A percentile compares a stretch with the other conserved stretches of the same genome.
phyloP scores from a whole-genome alignment of 2,329 filamentous ascomycete species.

The Aphanocladium album region DNA sequence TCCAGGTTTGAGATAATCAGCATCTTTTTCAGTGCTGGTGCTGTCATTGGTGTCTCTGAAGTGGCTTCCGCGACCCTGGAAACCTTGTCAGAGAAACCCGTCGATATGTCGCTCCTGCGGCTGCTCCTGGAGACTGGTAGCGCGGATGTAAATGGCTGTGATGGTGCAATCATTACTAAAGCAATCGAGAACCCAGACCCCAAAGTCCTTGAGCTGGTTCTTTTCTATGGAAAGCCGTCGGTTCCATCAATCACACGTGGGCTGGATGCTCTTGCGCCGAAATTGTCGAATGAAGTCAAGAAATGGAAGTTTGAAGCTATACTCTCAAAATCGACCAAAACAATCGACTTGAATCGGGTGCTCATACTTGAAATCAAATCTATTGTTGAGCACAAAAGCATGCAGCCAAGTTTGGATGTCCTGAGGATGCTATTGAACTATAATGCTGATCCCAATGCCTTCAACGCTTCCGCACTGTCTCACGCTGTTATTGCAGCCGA shows the following conservation, averaged over 20 bases:
- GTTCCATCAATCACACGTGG: constrained; percentile 38
- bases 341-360: constrained; percentile 38
- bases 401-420: constrained; percentile 37
- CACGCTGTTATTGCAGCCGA: constrained; percentile 44
- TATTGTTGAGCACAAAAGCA: constrained; percentile 32
- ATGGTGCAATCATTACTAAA: constrained; percentile 38
- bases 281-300: constrained; percentile 42
- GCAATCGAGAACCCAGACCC: constrained; percentile 41
- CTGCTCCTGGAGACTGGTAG: constrained; percentile 46
- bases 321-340: constrained; percentile 37
- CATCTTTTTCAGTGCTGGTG: constrained; percentile 42
- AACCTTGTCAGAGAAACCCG: constrained; percentile 38
- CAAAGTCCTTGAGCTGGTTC: constrained; percentile 42
- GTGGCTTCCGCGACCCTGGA: constrained; percentile 39
- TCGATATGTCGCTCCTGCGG: constrained; percentile 45
- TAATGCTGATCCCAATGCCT: constrained; percentile 51
- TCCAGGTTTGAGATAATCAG: constrained; percentile 42
- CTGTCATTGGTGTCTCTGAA: constrained; percentile 36
- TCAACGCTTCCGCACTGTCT: constrained; percentile 47
- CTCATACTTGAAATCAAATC: constrained; percentile 48
- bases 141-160: constrained; percentile 47
- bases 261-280: constrained; percentile 37
- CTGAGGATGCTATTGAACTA: constrained; percentile 43
- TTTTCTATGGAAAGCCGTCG: constrained; percentile 41
- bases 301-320: constrained; percentile 45